Percentiles rank a stretch among this genome's conserved stretches.
These are phyloP conservation scores for Candida qinlingensis DNA, from an alignment of 805 yeast species.

Conservation along the genomic window DNA sequence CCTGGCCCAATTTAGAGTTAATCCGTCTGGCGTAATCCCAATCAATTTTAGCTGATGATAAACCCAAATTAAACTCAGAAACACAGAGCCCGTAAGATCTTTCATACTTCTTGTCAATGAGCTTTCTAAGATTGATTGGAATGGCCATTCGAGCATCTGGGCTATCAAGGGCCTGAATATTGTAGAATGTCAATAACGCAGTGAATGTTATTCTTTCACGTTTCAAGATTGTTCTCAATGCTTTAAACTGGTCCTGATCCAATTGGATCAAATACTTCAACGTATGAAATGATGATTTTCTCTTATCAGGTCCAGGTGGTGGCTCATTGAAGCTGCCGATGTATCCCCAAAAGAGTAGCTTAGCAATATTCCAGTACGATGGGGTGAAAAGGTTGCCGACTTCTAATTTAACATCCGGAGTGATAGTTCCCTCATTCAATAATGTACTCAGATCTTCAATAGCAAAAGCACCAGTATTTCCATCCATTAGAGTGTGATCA, in stretches of 20 bases:
- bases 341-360: neutral
- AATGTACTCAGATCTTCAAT: constrained; percentile 5
- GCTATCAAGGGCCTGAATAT: neutral
- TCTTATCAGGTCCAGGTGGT: neutral
- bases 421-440: constrained; percentile 7
- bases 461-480: constrained; percentile 1
- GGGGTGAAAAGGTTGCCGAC: constrained; percentile 1
- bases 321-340: too few species aligned
- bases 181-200: constrained; percentile 1
- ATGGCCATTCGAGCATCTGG: neutral
- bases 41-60: neutral
- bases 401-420: neutral
- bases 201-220: constrained; percentile 6
- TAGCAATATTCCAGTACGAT: constrained; percentile 1
- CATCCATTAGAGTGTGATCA: constrained; percentile 7
- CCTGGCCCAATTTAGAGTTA: neutral
- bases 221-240: neutral
- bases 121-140: constrained; percentile 9
- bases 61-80: neutral
- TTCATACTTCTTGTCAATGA: neutral
- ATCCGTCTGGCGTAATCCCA: constrained; percentile 9
- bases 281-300: constrained; percentile 2
- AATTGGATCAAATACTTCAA: constrained; percentile 4
- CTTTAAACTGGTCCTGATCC: neutral
- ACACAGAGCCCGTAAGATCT: constrained; percentile 7